Evolutionary conservation across 108 stramenopile species (phyloP).

Genomic region (Discostella pseudostelligera): DNA sequence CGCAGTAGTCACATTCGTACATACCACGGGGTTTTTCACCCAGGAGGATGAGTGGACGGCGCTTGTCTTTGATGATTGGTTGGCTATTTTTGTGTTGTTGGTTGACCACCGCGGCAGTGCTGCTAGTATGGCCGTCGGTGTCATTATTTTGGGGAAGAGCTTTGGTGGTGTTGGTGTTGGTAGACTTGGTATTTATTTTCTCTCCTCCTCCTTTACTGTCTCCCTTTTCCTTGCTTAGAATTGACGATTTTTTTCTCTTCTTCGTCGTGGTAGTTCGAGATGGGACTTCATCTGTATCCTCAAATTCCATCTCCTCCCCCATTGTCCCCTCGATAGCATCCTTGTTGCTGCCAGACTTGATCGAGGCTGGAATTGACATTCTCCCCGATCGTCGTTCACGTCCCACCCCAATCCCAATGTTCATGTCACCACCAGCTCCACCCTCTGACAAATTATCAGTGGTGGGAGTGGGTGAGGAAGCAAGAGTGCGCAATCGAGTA

Average conservation of each 20-base stretch:
- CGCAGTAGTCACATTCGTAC: conserved; percentile 92
- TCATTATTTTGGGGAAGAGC: not conserved
- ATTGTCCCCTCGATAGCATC: not conserved
- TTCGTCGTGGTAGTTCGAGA: not conserved
- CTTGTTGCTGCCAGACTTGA: not conserved
- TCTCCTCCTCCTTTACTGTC: not conserved
- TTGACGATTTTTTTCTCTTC: not conserved
- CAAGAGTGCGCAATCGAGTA: not conserved
- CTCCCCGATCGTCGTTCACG: not conserved
- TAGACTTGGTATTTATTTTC: no score
- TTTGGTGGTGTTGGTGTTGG: not conserved
- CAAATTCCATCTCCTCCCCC: no score
- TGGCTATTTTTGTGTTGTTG: no score
- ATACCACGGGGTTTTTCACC: conserved; percentile 70
- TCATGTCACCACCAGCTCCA: not conserved
- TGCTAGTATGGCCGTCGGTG: not conserved
- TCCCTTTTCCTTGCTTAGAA: not conserved
- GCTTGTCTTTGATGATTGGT: not conserved
- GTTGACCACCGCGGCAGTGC: not conserved
- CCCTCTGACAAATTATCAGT: not conserved
- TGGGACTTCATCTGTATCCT: no score
- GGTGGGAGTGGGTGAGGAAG: not conserved
- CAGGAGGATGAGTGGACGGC: conserved; percentile 55
- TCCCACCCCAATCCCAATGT: not conserved
- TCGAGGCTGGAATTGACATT: not conserved